Conservation (phyloP, 805 yeast genomes). For the Wickerhamomyces strasburgensis region DNA sequence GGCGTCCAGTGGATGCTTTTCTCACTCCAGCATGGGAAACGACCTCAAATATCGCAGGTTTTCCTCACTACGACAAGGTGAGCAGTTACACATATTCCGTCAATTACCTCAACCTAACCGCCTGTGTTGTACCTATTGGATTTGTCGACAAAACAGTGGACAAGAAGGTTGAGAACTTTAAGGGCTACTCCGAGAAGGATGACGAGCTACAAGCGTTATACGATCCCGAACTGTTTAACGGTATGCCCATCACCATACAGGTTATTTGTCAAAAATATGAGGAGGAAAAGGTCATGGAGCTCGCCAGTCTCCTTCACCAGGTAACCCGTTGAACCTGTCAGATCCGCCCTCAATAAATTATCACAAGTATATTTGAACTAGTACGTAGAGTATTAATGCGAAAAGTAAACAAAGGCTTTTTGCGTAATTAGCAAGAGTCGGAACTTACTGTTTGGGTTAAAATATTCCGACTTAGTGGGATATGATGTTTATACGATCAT, state of each 20-base stretch:
- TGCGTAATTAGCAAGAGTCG: too few relatives aligned
- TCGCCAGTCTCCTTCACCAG: constrained; percentile 25
- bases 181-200: constrained; percentile 15
- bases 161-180: constrained; percentile 30
- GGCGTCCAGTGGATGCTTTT: constrained; percentile 51
- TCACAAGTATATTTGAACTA: too few relatives aligned
- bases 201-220: constrained; percentile 27
- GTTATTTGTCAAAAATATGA: constrained; percentile 44
- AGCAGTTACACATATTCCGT: constrained; percentile 77
- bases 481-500: too few relatives aligned
- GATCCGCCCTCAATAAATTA: too few relatives aligned
- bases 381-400: too few relatives aligned
- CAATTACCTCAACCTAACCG: constrained; percentile 68
- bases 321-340: not conserved
- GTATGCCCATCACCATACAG: constrained; percentile 50
- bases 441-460: too few relatives aligned
- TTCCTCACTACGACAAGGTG: constrained; percentile 59
- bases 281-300: constrained; percentile 44
- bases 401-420: too few relatives aligned
- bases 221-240: constrained; percentile 43
- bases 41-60: constrained; percentile 46
- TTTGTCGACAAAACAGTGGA: constrained; percentile 39
- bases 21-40: constrained; percentile 63
- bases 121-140: constrained; percentile 54
- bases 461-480: too few relatives aligned